Conservation (phyloP, 305 asterid species). For the Plantago coronopus region DNA sequence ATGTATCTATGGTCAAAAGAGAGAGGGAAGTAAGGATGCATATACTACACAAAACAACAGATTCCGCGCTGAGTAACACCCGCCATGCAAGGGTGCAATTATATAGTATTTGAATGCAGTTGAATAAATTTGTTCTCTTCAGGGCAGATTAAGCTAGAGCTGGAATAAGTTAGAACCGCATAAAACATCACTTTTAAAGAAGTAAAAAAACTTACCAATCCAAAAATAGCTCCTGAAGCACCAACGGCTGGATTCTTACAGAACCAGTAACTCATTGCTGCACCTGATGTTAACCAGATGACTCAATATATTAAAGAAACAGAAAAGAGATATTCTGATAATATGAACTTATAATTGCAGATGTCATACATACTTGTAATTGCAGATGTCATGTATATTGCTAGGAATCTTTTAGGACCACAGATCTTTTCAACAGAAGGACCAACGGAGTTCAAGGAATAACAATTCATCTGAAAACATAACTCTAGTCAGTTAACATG, state of each 20-base stretch:
- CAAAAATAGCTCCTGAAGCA: slow-evolving; percentile 91
- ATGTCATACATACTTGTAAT: slow-evolving; percentile 50
- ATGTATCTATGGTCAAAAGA: too few relatives aligned
- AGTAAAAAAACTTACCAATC: slow-evolving; percentile 54
- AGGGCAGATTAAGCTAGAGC: not conserved
- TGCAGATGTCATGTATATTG: slow-evolving; percentile 72
- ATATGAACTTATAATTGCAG: not conserved
- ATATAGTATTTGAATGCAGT: too few relatives aligned
- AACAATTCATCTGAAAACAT: slow-evolving; percentile 70
- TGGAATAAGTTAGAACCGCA: slow-evolving; percentile 1
- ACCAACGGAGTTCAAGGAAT: slow-evolving; percentile 74
- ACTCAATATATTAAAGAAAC: not conserved
- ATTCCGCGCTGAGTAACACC: too few relatives aligned
- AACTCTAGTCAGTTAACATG: slow-evolving; percentile 21
- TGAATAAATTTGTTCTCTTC: too few relatives aligned
- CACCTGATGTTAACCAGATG: slow-evolving; percentile 48
- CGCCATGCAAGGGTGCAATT: not conserved
- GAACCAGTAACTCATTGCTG: slow-evolving; percentile 74
- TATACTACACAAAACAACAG: too few relatives aligned
- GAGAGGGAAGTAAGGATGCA: too few relatives aligned
- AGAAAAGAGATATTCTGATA: not conserved
- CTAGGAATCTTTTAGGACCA: slow-evolving; percentile 69
- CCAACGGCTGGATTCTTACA: slow-evolving; percentile 82
- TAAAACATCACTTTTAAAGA: slow-evolving; percentile 6
- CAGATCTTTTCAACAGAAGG: slow-evolving; percentile 65